These are phyloP conservation scores for Vicia sativa DNA, from an alignment of 306 rosid genomes.

Conservation along the genomic window DNA sequence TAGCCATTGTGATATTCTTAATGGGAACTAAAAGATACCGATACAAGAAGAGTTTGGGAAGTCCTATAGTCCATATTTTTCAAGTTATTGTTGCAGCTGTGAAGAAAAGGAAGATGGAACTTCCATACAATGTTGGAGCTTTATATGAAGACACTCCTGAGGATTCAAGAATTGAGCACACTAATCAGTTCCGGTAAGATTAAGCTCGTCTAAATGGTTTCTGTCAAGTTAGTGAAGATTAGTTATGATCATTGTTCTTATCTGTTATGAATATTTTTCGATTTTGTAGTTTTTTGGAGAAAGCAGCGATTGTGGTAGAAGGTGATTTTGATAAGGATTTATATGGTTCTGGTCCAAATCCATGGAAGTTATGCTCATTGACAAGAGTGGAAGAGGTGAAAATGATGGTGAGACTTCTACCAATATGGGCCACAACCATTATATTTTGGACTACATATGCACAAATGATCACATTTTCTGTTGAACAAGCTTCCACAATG, in stretches of 20 bases:
- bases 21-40: slow-evolving; percentile 69
- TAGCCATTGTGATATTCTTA: slow-evolving; percentile 58
- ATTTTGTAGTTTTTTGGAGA: slow-evolving; percentile 68
- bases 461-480: slow-evolving; percentile 93
- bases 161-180: slow-evolving; percentile 61
- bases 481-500: slow-evolving; percentile 96
- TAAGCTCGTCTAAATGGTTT: too few relatives aligned
- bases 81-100: slow-evolving; percentile 72
- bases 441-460: slow-evolving; percentile 92
- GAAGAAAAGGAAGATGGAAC: slow-evolving; percentile 66
- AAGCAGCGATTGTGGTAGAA: slow-evolving; percentile 70
- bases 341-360: slow-evolving; percentile 55
- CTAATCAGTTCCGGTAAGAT: slow-evolving; percentile 62
- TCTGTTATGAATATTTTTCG: background rate
- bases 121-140: slow-evolving; percentile 45
- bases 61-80: slow-evolving; percentile 81
- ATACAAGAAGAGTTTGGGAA: slow-evolving; percentile 73
- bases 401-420: slow-evolving; percentile 81
- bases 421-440: slow-evolving; percentile 95
- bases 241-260: background rate
- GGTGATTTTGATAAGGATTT: slow-evolving; percentile 56
- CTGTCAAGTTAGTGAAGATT: too few relatives aligned
- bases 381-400: slow-evolving; percentile 92
- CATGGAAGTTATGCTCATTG: slow-evolving; percentile 76
- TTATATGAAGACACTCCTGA: slow-evolving; percentile 75